A percentile compares a stretch with the other conserved stretches of the same genome.
Evolutionary conservation across 108 stramenopile species (phyloP).

Genomic region (Cylindrotheca fusiformis): DNA sequence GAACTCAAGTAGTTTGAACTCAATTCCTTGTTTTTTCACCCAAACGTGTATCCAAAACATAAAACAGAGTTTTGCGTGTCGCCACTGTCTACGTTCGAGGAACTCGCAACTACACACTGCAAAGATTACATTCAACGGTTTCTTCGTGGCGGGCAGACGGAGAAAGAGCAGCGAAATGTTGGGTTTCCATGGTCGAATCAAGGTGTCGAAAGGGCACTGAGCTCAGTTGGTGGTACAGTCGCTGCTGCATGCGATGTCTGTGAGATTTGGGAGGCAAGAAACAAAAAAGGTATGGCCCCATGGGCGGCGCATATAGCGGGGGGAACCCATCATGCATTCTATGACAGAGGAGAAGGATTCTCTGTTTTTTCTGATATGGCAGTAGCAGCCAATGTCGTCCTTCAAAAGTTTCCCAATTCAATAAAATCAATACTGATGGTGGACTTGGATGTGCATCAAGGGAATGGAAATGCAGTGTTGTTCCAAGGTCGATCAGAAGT

Average conservation of each 20-base stretch:
- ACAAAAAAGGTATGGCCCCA: neutral
- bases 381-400: slow-evolving; percentile 84
- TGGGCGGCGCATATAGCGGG: slow-evolving; percentile 90
- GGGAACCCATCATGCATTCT: slow-evolving; percentile 93
- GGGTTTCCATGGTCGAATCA: slow-evolving; percentile 90
- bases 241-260: slow-evolving; percentile 71
- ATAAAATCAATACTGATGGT: slow-evolving; percentile 70
- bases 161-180: slow-evolving; percentile 79
- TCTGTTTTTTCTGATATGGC: slow-evolving; percentile 92
- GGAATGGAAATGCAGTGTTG: slow-evolving; percentile 87
- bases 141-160: slow-evolving; percentile 72
- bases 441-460: slow-evolving; percentile 94
- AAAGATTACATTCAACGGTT: slow-evolving; percentile 74
- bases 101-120: slow-evolving; percentile 82
- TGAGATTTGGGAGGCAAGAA: slow-evolving; percentile 22
- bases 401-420: slow-evolving; percentile 49
- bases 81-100: slow-evolving; percentile 72
- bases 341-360: slow-evolving; percentile 92
- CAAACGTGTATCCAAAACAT: too few relatives aligned
- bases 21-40: neutral
- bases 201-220: slow-evolving; percentile 76
- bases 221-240: slow-evolving; percentile 88
- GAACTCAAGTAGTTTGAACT: neutral
- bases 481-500: slow-evolving; percentile 61
- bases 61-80: slow-evolving; percentile 70